Evolutionary conservation across 805 yeast species (phyloP).

Genomic region (Ogataea allantospora): DNA sequence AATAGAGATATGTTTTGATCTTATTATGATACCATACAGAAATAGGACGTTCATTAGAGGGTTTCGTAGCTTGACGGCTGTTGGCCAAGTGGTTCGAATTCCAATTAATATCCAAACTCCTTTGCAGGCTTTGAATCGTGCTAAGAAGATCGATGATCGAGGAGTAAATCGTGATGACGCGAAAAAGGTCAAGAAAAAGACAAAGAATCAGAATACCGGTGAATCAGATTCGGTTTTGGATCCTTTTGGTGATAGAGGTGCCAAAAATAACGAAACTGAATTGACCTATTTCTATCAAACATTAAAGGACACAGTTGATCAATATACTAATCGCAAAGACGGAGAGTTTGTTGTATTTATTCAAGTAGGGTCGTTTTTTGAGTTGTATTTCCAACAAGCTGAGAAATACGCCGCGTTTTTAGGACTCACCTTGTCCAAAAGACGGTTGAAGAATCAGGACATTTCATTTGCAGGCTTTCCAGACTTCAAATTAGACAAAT

Average conservation of each 20-base stretch:
- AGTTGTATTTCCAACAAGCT: slow-evolving; percentile 88
- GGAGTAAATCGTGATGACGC: neutral
- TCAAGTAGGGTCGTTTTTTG: slow-evolving; percentile 87
- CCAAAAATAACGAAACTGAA: slow-evolving; percentile 18
- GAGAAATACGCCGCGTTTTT: slow-evolving; percentile 64
- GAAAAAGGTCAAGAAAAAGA: neutral
- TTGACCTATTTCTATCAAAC: slow-evolving; percentile 33
- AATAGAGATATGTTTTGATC: neutral
- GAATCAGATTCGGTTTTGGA: slow-evolving; percentile 2
- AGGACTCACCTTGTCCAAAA: slow-evolving; percentile 67
- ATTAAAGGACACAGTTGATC: slow-evolving; percentile 28
- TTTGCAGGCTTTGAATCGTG: slow-evolving; percentile 2
- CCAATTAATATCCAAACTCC: slow-evolving; percentile 4
- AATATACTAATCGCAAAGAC: slow-evolving; percentile 22
- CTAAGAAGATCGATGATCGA: neutral
- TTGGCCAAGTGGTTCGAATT: slow-evolving; percentile 4
- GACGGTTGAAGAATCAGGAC: slow-evolving; percentile 42
- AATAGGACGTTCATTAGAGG: neutral
- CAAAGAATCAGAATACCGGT: neutral
- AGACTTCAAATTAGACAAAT: slow-evolving; percentile 62
- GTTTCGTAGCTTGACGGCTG: neutral
- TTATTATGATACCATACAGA: neutral
- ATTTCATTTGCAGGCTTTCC: slow-evolving; percentile 95
- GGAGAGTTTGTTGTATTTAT: slow-evolving; percentile 55
- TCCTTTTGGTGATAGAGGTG: slow-evolving; percentile 19